Evolutionary conservation across 2,329 filamentous ascomycete species (phyloP).

Genomic region (Sclerotinia trifoliorum): DNA sequence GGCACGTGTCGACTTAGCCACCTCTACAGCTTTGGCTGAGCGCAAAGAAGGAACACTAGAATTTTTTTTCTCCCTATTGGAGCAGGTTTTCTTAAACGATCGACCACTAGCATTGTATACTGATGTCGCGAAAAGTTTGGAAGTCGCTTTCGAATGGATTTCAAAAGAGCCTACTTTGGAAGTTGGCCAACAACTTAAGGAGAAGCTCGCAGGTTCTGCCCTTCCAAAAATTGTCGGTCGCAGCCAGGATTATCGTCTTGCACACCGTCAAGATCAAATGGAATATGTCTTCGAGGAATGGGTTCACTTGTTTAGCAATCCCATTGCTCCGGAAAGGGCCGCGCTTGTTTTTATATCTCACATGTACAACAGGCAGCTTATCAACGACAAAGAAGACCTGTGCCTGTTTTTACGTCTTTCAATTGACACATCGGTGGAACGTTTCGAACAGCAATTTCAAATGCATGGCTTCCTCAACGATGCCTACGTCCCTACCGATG

Average conservation of each 20-base stretch:
- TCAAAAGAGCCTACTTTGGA: conserved; percentile 66
- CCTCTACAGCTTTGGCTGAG: conserved; percentile 69
- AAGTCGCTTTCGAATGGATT: conserved; percentile 80
- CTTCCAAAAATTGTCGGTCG: conserved; percentile 53
- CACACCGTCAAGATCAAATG: conserved; percentile 73
- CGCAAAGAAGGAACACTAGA: conserved; percentile 71
- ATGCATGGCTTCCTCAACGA: conserved; percentile 59
- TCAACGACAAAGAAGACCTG: conserved; percentile 73
- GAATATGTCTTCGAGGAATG: conserved; percentile 97
- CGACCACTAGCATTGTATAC: conserved; percentile 75
- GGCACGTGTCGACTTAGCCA: conserved; percentile 65
- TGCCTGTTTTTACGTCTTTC: conserved; percentile 76
- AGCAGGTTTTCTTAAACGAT: conserved; percentile 75
- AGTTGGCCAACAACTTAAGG: conserved; percentile 69
- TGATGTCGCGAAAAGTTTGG: conserved; percentile 81
- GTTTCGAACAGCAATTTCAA: conserved; percentile 69
- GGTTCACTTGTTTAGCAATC: conserved; percentile 77
- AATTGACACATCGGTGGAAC: conserved; percentile 74
- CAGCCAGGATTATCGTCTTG: conserved; percentile 56
- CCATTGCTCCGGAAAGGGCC: conserved; percentile 71
- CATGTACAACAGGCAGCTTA: conserved; percentile 69
- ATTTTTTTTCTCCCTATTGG: conserved; percentile 76
- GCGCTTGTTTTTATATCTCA: conserved; percentile 78
- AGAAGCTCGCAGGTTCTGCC: conserved; percentile 56
- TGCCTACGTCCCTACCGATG: conserved; percentile 66